A percentile compares a stretch with the other conserved stretches of the same genome.
phyloP scores from a whole-genome alignment of 2,329 filamentous ascomycete species.

The Pseudopyricularia javanii region DNA sequence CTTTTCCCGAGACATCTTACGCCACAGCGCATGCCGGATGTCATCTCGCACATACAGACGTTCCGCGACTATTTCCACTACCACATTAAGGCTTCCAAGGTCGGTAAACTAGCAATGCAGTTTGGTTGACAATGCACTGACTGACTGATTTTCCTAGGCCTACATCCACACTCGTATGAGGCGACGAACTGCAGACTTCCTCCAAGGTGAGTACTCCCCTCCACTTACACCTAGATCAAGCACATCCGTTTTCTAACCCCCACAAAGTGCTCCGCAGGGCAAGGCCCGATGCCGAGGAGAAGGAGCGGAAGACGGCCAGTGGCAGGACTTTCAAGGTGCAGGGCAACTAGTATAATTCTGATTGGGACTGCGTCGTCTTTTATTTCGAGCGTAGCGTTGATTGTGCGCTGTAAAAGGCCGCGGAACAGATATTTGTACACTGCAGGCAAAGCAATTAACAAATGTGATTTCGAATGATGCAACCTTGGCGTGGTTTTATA shows the following conservation, averaged over 20 bases:
- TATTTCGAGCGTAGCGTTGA: background rate
- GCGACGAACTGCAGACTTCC: constrained; percentile 92
- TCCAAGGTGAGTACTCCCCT: constrained; percentile 58
- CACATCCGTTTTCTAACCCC: background rate
- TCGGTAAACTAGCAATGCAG: constrained; percentile 14
- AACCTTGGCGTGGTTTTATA: too few relatives aligned
- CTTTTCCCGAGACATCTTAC: constrained; percentile 93
- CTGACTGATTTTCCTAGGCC: constrained; percentile 35
- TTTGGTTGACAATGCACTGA: background rate
- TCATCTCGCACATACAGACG: constrained; percentile 98
- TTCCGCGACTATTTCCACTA: constrained; percentile 99
- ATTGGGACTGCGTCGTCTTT: background rate
- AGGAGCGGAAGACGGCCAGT: constrained; percentile 95
- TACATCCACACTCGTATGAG: constrained; percentile 99
- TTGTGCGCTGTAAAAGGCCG: background rate
- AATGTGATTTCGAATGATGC: background rate
- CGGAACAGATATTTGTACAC: background rate
- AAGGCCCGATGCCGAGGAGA: constrained; percentile 88
- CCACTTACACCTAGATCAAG: background rate
- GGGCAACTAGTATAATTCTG: constrained; percentile 1
- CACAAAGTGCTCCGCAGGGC: constrained; percentile 80
- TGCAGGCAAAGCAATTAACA: background rate
- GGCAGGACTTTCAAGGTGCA: constrained; percentile 70
- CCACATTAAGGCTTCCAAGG: constrained; percentile 98
- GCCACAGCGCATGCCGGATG: constrained; percentile 77